Conservation (phyloP, 352 stramenopile species). For the Plasmopara viticola region DNA sequence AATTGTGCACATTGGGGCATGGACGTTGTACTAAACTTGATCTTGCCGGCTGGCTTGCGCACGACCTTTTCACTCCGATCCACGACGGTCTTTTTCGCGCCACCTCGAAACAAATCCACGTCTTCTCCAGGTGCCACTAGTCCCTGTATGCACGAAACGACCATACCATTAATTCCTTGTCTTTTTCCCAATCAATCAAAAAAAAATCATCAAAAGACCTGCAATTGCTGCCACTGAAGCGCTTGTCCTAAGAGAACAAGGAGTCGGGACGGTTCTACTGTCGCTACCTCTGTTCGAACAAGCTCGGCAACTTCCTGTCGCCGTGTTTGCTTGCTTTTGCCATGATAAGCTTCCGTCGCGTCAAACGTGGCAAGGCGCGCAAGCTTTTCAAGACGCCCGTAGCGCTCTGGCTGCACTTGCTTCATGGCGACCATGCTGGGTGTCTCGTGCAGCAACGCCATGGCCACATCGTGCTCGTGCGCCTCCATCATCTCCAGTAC, state of each 20-base stretch:
- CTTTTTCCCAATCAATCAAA: no score
- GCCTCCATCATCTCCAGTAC: slow-evolving; percentile 85
- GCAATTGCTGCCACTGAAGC: slow-evolving; percentile 86
- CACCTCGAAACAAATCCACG: slow-evolving; percentile 80
- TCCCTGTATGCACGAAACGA: slow-evolving; percentile 32
- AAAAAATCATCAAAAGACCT: slow-evolving; percentile 23
- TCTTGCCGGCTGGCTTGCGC: slow-evolving; percentile 63
- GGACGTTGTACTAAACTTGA: slow-evolving; percentile 87
- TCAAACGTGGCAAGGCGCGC: slow-evolving; percentile 65
- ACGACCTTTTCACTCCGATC: slow-evolving; percentile 62
- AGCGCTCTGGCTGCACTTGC: slow-evolving; percentile 44
- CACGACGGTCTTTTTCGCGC: slow-evolving; percentile 39
- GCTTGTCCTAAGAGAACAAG: slow-evolving; percentile 85
- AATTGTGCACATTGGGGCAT: slow-evolving; percentile 83
- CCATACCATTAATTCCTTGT: background rate
- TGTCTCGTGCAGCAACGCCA: slow-evolving; percentile 48
- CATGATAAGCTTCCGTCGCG: slow-evolving; percentile 53
- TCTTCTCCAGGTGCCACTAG: slow-evolving; percentile 49
- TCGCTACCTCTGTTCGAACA: slow-evolving; percentile 64
- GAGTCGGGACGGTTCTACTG: slow-evolving; percentile 82
- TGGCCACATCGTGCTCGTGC: slow-evolving; percentile 70
- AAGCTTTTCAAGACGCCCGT: slow-evolving; percentile 68
- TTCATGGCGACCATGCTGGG: slow-evolving; percentile 47
- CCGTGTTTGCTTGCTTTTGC: slow-evolving; percentile 68
- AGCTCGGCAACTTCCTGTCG: slow-evolving; percentile 71